Percentiles rank a stretch among this genome's conserved stretches.
These are phyloP conservation scores for Sugiyamaella valdiviana DNA, from an alignment of 805 yeast genomes.

Conservation along the genomic window DNA sequence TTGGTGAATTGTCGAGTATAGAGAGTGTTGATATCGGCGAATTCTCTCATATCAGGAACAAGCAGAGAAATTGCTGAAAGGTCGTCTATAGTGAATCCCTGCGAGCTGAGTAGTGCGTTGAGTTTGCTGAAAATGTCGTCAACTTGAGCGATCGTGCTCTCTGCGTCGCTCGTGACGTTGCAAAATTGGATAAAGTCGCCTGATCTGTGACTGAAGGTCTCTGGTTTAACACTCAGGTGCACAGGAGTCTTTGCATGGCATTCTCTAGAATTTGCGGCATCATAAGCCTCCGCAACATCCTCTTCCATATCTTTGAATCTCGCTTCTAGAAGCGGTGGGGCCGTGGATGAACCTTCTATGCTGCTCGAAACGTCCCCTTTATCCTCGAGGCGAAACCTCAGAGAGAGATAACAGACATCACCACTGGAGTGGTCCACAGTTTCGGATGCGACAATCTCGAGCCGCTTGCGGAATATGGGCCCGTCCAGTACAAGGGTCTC, in stretches of 20 bases:
- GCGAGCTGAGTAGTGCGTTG: not conserved
- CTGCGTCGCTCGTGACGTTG: not conserved
- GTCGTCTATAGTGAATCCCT: conserved; percentile 28
- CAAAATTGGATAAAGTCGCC: not conserved
- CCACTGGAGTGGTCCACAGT: conserved; percentile 47
- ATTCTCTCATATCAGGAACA: conserved; percentile 58
- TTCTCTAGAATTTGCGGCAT: not conserved
- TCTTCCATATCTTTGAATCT: conserved; percentile 7
- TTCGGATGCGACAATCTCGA: conserved; percentile 37
- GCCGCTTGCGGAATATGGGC: conserved; percentile 62
- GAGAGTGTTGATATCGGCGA: conserved; percentile 52
- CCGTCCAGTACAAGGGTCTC: conserved; percentile 90
- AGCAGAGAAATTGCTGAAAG: conserved; percentile 57
- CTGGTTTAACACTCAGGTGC: not conserved
- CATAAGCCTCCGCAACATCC: not conserved
- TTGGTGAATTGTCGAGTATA: conserved; percentile 47
- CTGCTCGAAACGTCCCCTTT: conserved; percentile 22
- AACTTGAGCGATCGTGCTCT: conserved; percentile 14
- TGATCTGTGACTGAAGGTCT: not conserved
- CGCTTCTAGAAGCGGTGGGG: conserved; percentile 28
- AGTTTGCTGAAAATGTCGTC: conserved; percentile 14
- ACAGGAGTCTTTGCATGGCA: not conserved
- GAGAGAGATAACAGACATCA: conserved; percentile 63
- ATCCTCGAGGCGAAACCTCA: conserved; percentile 45
- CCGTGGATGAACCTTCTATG: conserved; percentile 5